Base-by-base conservation (phyloP, 2,329 filamentous ascomycete species). In the Amylocarpus encephaloides region DNA sequence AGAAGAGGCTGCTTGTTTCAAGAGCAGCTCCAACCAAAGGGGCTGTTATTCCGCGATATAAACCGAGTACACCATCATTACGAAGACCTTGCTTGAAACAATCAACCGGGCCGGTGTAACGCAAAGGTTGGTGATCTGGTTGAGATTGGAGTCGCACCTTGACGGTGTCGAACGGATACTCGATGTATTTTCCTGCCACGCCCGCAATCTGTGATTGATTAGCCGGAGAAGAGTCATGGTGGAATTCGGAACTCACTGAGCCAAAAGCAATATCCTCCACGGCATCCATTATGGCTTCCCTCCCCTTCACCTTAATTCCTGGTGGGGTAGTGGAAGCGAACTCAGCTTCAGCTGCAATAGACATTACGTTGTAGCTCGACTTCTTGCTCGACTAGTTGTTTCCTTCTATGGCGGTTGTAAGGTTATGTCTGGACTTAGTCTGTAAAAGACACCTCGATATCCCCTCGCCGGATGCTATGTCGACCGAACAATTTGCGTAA, bases 91-190 rank as follows among this genome's bases (percentile, higher is more conserved):
- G 86, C 62, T 82, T 80, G 71, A 98, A 95, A 71, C 93, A 97
- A 71, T 98, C 93, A 56, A 96, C 64, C 0, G 93, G 92, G 0
- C 93, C 93, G 5, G 73, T 82, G 69, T 96, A 97, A 53, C 80
- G 83, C 16, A 91, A 79, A 13, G 89, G 90, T 2, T 89, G 75
- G 62, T 85, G 81, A 67, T 92, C 86, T 32, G 90, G 88, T 68
- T 97, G 92, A n/a, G 92, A 93, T 68, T 98, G 93, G 10, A 98
- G 80, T 36, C 93, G 87, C 53, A 98, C 93, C 72, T 98, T 98
- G 68, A 98, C 85, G 0, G 93, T 98, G 71, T 98, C 93, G 71
- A 98, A 98, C 19, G 93, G 93, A 67, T 96, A 98, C 68, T 98
- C 93, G 65, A 98, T 92, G 68, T 92, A 88, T 73, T 97, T 98